Percentiles rank a stretch among this genome's conserved stretches.
phyloP scores from a whole-genome alignment of 768 basidiomycete genomes.

The Trichaptum fuscoviolaceum region DNA sequence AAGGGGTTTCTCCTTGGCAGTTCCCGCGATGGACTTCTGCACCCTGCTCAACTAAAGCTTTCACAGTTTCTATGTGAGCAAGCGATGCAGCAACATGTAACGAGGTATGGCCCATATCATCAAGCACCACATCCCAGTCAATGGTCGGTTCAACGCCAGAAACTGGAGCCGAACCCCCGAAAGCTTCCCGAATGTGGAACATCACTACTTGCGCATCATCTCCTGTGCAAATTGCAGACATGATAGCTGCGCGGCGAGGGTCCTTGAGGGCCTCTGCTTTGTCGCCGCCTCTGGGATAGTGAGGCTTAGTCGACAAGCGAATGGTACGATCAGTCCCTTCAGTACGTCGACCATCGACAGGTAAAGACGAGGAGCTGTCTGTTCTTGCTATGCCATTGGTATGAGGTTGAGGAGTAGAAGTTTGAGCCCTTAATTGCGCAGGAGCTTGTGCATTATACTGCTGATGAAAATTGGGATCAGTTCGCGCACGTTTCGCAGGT shows the following conservation, averaged over 20 bases:
- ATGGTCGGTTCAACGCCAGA: conserved; percentile 20
- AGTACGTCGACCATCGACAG: conserved; percentile 38
- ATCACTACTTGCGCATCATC: conserved; percentile 64
- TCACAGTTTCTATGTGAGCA: conserved; percentile 61
- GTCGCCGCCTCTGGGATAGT: conserved; percentile 47
- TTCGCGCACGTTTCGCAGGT: conserved; percentile 67
- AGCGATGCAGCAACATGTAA: conserved; percentile 91
- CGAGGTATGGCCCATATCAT: conserved; percentile 92
- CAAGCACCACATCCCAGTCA: conserved; percentile 81
- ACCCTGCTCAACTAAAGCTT: conserved; percentile 66
- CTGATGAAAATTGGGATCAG: conserved; percentile 39
- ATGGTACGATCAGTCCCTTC: conserved; percentile 43
- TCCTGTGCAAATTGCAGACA: conserved; percentile 60
- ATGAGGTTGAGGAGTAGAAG: conserved; percentile 18
- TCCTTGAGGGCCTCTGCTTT: conserved; percentile 42
- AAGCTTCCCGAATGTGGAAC: conserved; percentile 60
- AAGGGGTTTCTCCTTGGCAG: conserved; percentile 88
- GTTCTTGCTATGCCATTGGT: conserved; percentile 45
- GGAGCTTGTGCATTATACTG: conserved; percentile 21
- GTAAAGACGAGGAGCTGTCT: conserved; percentile 34
- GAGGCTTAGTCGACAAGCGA: conserved; percentile 67
- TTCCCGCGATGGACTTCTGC: conserved; percentile 92
- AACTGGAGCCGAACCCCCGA: conserved; percentile 27
- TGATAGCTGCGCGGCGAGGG: conserved; percentile 53
- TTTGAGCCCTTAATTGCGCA: conserved; percentile 11